phyloP scores from a whole-genome alignment of 2,329 filamentous ascomycete species.

The Monilinia fructigena region DNA sequence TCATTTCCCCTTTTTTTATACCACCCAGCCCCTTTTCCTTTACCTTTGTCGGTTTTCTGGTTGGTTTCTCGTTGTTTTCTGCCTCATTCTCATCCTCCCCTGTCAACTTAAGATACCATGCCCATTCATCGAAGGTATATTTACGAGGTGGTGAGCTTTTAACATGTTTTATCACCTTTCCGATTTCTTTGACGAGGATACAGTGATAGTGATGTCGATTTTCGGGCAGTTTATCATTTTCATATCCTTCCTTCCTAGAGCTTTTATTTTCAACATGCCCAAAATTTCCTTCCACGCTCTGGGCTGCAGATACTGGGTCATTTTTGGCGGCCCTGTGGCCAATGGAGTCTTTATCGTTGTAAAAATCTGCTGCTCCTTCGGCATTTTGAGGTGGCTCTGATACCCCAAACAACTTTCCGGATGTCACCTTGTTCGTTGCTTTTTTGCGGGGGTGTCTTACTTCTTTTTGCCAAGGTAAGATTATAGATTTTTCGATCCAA shows the following conservation, averaged over 20 bases:
- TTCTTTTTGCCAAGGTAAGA: conserved; percentile 56
- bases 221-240: conserved; percentile 38
- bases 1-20: conserved; percentile 34
- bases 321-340: conserved; percentile 26
- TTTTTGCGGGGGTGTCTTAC: conserved; percentile 49
- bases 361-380: conserved; percentile 39
- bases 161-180: conserved; percentile 62
- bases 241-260: conserved; percentile 26
- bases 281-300: conserved; percentile 23
- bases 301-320: conserved; percentile 32
- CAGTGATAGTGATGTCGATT: conserved; percentile 51
- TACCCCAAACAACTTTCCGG: conserved; percentile 47
- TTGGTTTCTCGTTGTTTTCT: conserved; percentile 48
- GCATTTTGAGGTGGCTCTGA: conserved; percentile 46
- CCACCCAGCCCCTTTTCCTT: conserved; percentile 26
- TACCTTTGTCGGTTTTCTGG: conserved; percentile 24
- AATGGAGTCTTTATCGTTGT: conserved; percentile 29
- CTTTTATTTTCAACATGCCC: conserved; percentile 25
- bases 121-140: conserved; percentile 85
- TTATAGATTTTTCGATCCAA: conserved; percentile 57
- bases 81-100: conserved; percentile 59
- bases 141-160: conserved; percentile 55
- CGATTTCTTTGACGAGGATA: conserved; percentile 71
- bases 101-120: conserved; percentile 78
- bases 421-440: conserved; percentile 45